Percentiles rank a stretch among this genome's conserved stretches.
Conservation (phyloP, 306 rosid genomes). For the Canavalia gladiata region DNA sequence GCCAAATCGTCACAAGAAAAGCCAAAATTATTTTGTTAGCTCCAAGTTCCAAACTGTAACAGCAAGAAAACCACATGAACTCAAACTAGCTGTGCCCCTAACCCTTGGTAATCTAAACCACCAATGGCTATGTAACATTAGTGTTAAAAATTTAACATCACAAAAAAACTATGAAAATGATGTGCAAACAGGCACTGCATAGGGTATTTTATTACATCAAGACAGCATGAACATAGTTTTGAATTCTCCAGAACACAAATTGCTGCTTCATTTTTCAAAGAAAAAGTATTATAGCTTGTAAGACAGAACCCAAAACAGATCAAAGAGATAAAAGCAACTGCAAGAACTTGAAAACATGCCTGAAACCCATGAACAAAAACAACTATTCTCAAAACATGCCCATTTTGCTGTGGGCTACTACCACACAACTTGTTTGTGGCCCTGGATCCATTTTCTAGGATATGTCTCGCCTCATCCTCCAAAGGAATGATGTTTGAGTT, state of each 20-base stretch:
- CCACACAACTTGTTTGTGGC: conserved; percentile 53
- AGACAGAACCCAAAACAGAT: conserved; percentile 33
- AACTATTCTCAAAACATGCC: conserved; percentile 74
- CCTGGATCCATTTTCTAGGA: conserved; percentile 56
- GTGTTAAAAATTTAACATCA: conserved; percentile 3
- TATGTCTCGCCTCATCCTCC: conserved; percentile 53
- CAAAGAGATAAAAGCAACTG: conserved; percentile 34
- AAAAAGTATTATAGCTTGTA: not conserved
- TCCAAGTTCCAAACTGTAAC: not conserved
- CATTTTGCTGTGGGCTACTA: conserved; percentile 53
- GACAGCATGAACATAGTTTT: conserved; percentile 1
- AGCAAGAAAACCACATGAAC: not conserved
- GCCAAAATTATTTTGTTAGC: conserved; percentile 7
- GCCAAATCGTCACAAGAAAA: not conserved
- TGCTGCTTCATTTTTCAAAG: not conserved
- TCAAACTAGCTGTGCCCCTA: not conserved
- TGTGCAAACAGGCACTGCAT: not conserved
- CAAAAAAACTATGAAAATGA: conserved; percentile 12
- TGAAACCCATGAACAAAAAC: conserved; percentile 98
- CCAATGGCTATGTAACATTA: not conserved
- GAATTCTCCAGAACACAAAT: not conserved
- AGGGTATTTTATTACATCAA: not conserved
- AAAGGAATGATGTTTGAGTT: conserved; percentile 64
- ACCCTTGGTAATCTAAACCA: not conserved
- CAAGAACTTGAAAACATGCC: conserved; percentile 68